These are phyloP conservation scores for Cordia subcordata DNA, from an alignment of 257 asterid genomes.

Conservation along the genomic window DNA sequence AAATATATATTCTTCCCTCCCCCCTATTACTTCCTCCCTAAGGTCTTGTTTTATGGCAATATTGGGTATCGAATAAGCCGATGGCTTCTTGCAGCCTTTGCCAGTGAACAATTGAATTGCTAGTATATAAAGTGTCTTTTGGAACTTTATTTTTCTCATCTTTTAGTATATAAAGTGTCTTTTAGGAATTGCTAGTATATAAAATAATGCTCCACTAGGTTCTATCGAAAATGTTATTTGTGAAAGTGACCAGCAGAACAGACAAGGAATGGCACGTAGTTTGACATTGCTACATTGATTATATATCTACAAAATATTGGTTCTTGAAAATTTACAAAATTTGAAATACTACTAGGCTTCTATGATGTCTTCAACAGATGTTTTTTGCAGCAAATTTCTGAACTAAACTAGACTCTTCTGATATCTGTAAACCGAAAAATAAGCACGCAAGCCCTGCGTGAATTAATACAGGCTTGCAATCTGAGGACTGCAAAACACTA, in stretches of 20 bases:
- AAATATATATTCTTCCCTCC: slow-evolving; percentile 7
- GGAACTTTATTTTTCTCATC: neutral
- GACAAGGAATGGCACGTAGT: no score
- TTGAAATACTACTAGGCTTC: neutral
- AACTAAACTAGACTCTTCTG: neutral
- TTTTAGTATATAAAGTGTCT: slow-evolving; percentile 10
- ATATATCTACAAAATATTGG: neutral
- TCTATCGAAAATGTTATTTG: slow-evolving; percentile 5
- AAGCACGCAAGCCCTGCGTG: neutral
- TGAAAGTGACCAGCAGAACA: neutral
- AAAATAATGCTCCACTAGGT: slow-evolving; percentile 19
- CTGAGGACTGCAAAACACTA: slow-evolving; percentile 82
- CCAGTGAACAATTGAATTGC: slow-evolving; percentile 1
- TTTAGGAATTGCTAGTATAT: slow-evolving; percentile 13
- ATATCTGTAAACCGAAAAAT: no score
- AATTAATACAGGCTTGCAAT: slow-evolving; percentile 73
- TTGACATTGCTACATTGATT: neutral
- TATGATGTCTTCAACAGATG: no score
- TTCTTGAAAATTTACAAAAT: no score
- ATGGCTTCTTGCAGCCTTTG: slow-evolving; percentile 4
- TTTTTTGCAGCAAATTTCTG: neutral
- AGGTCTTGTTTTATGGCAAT: slow-evolving; percentile 5
- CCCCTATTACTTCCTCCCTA: slow-evolving; percentile 11
- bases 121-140: slow-evolving; percentile 7
- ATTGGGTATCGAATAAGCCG: slow-evolving; percentile 17